Evolutionary conservation across 1,139 yeast species (phyloP), one percentile per base, ranked within the genome.

Genomic region (Yamadazyma trypodendri): DNA sequence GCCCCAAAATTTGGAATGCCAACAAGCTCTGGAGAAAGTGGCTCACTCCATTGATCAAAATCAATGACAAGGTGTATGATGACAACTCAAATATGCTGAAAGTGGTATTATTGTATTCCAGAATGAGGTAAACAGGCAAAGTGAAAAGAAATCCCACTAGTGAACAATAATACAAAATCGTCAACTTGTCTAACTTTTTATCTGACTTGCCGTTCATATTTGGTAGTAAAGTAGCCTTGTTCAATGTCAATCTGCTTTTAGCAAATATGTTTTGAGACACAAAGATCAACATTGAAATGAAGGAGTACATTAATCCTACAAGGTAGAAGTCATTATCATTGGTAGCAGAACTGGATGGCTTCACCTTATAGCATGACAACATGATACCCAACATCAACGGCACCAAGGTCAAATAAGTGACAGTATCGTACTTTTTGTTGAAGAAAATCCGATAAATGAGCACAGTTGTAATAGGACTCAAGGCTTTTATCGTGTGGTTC

Each of bases 221-320:
- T 4, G 60, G 60, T 32, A 60, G 56, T 8, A 50, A 36, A 12
- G 46, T 45, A 34, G 49, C 41, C 22, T 51, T 49, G 24, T 58
- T 64, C 33, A 57, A 50, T 3, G 96, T 87, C 40, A 90, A 66
- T 41, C 88, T 77, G 49, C 78, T 81, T 60, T 90, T 90, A 35
- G 96, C 92, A 64, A 87, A 89, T 50, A 90, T 87, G 60, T 90
- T 90, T 57, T 90, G 97, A 12, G 88, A 72, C 13, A 90, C 97
- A 63, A 90, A 90, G 36, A 89, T 86, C 32, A 86, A 54, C 81
- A 90, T 85, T 13, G 96, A 86, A 24, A 83, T 51, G 42, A 86
- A 79, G 2, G 97, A 96, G 60, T 78, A 87, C 11, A 76, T 30
- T 38, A 89, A 66, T 0, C 97, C 97, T 33, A 68, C 58, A 29